Percentiles rank a stretch among this genome's conserved stretches.
Conservation (phyloP, 306 rosid genomes). For the Herpetospermum pedunculosum region DNA sequence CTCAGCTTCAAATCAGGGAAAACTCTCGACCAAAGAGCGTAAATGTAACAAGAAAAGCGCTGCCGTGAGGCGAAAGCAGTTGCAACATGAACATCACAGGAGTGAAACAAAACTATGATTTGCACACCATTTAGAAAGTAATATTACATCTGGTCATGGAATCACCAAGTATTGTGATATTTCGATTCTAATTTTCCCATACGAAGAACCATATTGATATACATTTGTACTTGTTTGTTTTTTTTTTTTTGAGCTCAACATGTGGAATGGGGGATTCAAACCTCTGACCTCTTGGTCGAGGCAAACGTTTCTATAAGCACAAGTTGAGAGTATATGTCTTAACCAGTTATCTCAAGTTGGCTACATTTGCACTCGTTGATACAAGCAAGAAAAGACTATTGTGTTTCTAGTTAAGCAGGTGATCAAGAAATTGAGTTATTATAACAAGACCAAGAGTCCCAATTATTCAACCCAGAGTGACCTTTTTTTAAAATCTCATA, state of each 20-base stretch:
- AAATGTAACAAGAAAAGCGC: not conserved
- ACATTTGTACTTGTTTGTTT: too few species aligned
- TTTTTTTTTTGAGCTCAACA: too few species aligned
- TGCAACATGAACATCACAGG: not conserved
- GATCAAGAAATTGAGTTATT: not conserved
- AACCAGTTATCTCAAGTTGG: too few species aligned
- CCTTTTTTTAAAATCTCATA: not conserved
- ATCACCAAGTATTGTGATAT: not conserved
- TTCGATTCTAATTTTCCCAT: not conserved
- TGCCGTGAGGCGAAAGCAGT: not conserved
- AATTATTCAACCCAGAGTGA: not conserved
- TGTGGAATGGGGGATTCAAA: too few species aligned
- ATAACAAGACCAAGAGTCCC: not conserved
- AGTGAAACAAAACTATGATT: not conserved
- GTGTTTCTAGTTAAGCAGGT: too few species aligned
- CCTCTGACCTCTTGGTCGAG: too few species aligned
- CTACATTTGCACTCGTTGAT: too few species aligned
- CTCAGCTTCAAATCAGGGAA: slow-evolving; percentile 6
- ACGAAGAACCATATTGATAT: not conserved
- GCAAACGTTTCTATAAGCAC: too few species aligned
- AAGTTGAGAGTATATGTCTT: too few species aligned
- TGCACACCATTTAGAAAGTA: not conserved
- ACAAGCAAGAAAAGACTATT: too few species aligned
- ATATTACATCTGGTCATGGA: not conserved
- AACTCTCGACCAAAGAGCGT: not conserved